phyloP scores from a whole-genome alignment of 768 basidiomycete genomes.

The Termitomyces bulborhizus region DNA sequence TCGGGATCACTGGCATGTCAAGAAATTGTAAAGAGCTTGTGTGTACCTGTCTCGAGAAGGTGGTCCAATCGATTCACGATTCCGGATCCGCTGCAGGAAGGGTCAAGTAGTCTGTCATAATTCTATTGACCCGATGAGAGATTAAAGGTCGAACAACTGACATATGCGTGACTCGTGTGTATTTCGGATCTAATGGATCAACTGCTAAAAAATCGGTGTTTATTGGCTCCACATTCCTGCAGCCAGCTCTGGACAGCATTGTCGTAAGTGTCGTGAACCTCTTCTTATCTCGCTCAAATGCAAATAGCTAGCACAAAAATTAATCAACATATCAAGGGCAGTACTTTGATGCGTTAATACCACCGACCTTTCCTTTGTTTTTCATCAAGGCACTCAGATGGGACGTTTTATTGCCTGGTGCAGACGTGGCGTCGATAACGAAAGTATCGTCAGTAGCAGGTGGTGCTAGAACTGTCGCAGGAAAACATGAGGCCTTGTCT shows the following conservation, averaged over 20 bases:
- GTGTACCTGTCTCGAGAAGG: conserved; percentile 66
- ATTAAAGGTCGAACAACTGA: conserved; percentile 29
- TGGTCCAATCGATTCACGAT: conserved; percentile 88
- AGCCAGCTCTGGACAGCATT: conserved; percentile 84
- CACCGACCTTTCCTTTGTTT: conserved; percentile 68
- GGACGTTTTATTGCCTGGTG: conserved; percentile 97
- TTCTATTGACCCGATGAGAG: conserved; percentile 1
- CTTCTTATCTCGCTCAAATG: conserved; percentile 82
- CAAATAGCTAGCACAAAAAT: conserved; percentile 49
- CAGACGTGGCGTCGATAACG: conserved; percentile 92
- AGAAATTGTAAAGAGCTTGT: conserved; percentile 12
- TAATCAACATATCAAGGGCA: background rate
- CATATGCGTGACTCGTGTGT: conserved; percentile 77
- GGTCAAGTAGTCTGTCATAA: conserved; percentile 72
- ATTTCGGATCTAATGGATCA: conserved; percentile 63
- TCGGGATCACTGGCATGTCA: background rate
- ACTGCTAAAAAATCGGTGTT: conserved; percentile 80
- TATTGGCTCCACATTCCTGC: conserved; percentile 70
- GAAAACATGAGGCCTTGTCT: conserved; percentile 98
- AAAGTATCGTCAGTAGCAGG: conserved; percentile 43
- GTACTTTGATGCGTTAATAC: background rate
- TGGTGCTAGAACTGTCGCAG: conserved; percentile 80
- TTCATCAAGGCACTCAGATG: conserved; percentile 87
- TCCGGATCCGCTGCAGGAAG: conserved; percentile 93
- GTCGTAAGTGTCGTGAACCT: conserved; percentile 77